These are phyloP conservation scores for Geotrichum bryndzae DNA, from an alignment of 1,139 yeast genomes.

Conservation along the genomic window DNA sequence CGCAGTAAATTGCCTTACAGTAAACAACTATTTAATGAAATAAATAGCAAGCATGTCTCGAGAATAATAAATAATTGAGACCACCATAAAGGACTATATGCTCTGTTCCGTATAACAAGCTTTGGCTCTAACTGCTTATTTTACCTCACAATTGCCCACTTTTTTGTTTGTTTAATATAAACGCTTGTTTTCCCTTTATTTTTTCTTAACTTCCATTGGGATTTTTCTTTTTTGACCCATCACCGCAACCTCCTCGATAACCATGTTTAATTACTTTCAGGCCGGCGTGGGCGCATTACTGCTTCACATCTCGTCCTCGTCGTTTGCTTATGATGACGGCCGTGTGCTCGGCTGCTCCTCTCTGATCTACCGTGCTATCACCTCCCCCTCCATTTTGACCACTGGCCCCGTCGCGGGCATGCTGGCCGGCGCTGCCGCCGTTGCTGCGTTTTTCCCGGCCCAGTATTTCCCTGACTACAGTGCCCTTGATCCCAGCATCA, in stretches of 20 bases:
- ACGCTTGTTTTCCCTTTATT: too few relatives aligned
- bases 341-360: constrained; percentile 44
- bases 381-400: constrained; percentile 25
- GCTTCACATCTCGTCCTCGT: constrained; percentile 42
- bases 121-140: too few relatives aligned
- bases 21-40: too few relatives aligned
- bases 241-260: not conserved
- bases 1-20: too few relatives aligned
- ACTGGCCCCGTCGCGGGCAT: constrained; percentile 34
- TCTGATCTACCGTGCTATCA: constrained; percentile 32
- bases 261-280: constrained; percentile 43
- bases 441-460: constrained; percentile 27
- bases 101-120: too few relatives aligned
- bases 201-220: not conserved
- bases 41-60: too few relatives aligned
- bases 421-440: constrained; percentile 26
- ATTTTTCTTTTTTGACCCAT: not conserved
- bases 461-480: constrained; percentile 29
- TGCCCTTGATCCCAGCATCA: constrained; percentile 19
- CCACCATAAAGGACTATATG: too few relatives aligned
- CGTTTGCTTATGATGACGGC: constrained; percentile 38
- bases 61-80: too few relatives aligned
- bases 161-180: too few relatives aligned
- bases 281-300: constrained; percentile 42
- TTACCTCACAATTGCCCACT: too few relatives aligned